These are phyloP conservation scores for Globisporangium iwayamae DNA, from an alignment of 352 stramenopile species.

Conservation along the genomic window DNA sequence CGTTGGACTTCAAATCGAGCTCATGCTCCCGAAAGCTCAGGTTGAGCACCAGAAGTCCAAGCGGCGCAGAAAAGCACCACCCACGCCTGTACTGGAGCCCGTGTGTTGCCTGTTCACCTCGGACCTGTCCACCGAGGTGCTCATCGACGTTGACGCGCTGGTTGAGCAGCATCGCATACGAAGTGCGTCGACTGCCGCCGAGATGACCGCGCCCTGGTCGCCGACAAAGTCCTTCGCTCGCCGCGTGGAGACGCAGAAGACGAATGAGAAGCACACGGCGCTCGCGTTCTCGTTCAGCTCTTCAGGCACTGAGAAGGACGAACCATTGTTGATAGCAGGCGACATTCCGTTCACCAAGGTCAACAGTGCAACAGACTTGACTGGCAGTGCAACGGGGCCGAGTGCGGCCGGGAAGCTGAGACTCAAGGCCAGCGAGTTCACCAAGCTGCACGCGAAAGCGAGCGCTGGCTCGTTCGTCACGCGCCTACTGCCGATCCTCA, in stretches of 20 bases:
- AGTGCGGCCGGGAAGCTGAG: slow-evolving; percentile 21
- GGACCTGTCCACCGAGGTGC: slow-evolving; percentile 47
- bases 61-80: slow-evolving; percentile 1
- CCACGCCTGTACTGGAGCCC: slow-evolving; percentile 21
- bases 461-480: slow-evolving; percentile 50
- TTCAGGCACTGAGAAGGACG: background rate
- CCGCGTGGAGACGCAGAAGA: slow-evolving; percentile 28
- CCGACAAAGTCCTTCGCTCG: slow-evolving; percentile 28
- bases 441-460: slow-evolving; percentile 56
- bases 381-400: background rate
- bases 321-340: slow-evolving; percentile 13
- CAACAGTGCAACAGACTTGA: slow-evolving; percentile 10
- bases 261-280: slow-evolving; percentile 28
- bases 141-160: slow-evolving; percentile 58
- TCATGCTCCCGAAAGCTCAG: slow-evolving; percentile 35
- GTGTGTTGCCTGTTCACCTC: slow-evolving; percentile 41
- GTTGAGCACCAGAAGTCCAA: background rate
- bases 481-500: slow-evolving; percentile 37
- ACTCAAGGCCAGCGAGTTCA: slow-evolving; percentile 52
- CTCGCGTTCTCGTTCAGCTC: slow-evolving; percentile 30
- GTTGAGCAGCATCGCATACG: slow-evolving; percentile 37
- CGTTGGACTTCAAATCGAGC: slow-evolving; percentile 54
- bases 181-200: slow-evolving; percentile 24
- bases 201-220: slow-evolving; percentile 34
- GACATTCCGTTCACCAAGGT: slow-evolving; percentile 2